Percentiles rank a stretch among this genome's conserved stretches.
Evolutionary conservation across 1,284 basidiomycete species (phyloP).

Genomic region (Entoloma clypeatum): DNA sequence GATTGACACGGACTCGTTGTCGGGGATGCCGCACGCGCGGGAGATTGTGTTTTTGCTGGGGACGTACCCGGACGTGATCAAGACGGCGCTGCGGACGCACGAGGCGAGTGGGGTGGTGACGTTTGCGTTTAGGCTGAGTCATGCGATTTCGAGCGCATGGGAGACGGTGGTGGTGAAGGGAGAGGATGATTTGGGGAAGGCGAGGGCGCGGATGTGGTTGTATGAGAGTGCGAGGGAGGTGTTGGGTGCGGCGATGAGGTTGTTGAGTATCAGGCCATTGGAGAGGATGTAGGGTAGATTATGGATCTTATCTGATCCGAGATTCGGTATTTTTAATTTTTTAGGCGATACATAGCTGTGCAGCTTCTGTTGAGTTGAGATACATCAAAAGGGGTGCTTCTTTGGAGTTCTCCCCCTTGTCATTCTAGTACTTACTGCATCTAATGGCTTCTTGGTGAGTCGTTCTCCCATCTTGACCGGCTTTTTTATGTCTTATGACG

Average conservation of each 20-base stretch:
- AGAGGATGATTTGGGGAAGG: constrained; percentile 73
- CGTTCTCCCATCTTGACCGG: too few relatives aligned
- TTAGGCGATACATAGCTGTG: too few relatives aligned
- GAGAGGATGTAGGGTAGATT: constrained; percentile 77
- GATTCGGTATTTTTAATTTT: too few relatives aligned
- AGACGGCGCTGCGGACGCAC: constrained; percentile 77
- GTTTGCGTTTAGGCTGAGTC: constrained; percentile 72
- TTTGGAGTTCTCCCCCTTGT: too few relatives aligned
- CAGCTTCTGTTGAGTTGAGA: too few relatives aligned
- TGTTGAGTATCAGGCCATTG: constrained; percentile 86
- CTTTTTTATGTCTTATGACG: too few relatives aligned
- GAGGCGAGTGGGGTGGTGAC: constrained; percentile 91
- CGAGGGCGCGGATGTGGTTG: constrained; percentile 86
- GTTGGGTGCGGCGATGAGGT: constrained; percentile 79
- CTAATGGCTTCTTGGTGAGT: too few relatives aligned
- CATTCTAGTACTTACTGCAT: too few relatives aligned
- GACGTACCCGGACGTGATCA: constrained; percentile 88
- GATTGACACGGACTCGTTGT: constrained; percentile 70
- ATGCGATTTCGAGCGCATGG: constrained; percentile 87
- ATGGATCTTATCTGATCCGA: constrained; percentile 1
- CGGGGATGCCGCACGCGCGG: constrained; percentile 71
- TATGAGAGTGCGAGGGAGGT: constrained; percentile 90
- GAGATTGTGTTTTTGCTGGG: constrained; percentile 88
- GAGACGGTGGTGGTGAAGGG: constrained; percentile 83
- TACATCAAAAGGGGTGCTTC: too few relatives aligned